phyloP scores from a whole-genome alignment of 2,329 filamentous ascomycete species.

The Colletotrichum sp. region DNA sequence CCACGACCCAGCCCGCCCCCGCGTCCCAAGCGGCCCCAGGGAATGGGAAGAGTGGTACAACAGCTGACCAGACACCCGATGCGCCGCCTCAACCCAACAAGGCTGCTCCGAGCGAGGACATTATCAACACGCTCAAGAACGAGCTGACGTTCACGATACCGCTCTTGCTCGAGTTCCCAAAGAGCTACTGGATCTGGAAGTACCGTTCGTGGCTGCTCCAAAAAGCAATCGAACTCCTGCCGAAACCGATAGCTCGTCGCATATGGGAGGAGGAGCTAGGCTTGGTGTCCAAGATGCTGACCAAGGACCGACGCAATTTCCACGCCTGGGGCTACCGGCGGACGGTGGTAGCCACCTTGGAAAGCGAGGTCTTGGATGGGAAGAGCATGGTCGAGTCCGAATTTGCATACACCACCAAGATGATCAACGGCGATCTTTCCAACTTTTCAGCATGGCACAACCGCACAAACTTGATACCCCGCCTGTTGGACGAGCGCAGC shows the following conservation, averaged over 20 bases:
- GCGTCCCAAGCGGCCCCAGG: constrained; percentile 44
- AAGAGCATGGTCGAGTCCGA: constrained; percentile 77
- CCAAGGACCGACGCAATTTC: constrained; percentile 87
- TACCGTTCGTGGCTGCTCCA: constrained; percentile 86
- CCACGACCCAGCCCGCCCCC: constrained; percentile 52
- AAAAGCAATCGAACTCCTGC: constrained; percentile 70
- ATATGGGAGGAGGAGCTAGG: constrained; percentile 87
- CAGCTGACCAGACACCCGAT: constrained; percentile 43
- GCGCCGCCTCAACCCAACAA: not conserved
- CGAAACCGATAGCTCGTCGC: constrained; percentile 56
- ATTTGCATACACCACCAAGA: constrained; percentile 88
- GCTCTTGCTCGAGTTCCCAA: constrained; percentile 83
- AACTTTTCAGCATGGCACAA: constrained; percentile 99
- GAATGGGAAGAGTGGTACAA: constrained; percentile 60
- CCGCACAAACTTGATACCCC: constrained; percentile 81
- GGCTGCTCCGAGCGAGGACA: constrained; percentile 22
- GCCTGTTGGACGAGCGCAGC: constrained; percentile 72
- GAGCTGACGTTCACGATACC: constrained; percentile 87
- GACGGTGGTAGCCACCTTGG: constrained; percentile 76
- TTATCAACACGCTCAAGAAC: constrained; percentile 49
- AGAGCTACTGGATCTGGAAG: constrained; percentile 99
- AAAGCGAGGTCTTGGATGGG: constrained; percentile 58
- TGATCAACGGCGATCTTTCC: constrained; percentile 83
- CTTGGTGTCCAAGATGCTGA: constrained; percentile 87
- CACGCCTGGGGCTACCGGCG: constrained; percentile 95